Conservation (phyloP, 2,329 filamentous ascomycete genomes). For the Alternaria novae-zelandiae region DNA sequence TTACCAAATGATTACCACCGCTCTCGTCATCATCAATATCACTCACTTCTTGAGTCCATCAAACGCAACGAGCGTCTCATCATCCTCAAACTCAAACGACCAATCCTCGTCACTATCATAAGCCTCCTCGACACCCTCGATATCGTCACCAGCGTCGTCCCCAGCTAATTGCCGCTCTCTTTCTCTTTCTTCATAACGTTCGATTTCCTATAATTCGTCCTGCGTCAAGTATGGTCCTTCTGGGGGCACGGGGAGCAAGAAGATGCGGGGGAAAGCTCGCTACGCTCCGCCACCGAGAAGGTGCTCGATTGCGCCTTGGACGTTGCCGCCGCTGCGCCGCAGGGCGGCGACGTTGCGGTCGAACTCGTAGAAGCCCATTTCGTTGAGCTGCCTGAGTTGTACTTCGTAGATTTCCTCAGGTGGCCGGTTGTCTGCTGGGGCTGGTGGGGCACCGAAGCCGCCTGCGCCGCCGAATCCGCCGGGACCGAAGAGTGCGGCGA, state of each 20-base stretch:
- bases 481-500: slow-evolving; percentile 55
- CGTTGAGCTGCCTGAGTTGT: slow-evolving; percentile 90
- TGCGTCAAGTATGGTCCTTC: neutral
- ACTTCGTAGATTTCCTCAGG: slow-evolving; percentile 93
- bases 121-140: slow-evolving; percentile 9
- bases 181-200: slow-evolving; percentile 1
- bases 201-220: slow-evolving; percentile 2
- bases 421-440: slow-evolving; percentile 79
- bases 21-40: neutral
- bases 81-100: slow-evolving; percentile 7
- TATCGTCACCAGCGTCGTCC: slow-evolving; percentile 12
- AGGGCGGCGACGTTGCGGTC: slow-evolving; percentile 90
- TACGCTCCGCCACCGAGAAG: slow-evolving; percentile 53
- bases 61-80: slow-evolving; percentile 2
- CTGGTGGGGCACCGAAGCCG: slow-evolving; percentile 42
- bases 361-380: slow-evolving; percentile 99
- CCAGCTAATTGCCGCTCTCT: neutral
- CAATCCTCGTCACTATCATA: slow-evolving; percentile 13
- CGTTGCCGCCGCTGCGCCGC: slow-evolving; percentile 86
- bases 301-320: slow-evolving; percentile 88
- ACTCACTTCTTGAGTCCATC: neutral
- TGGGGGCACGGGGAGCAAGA: neutral
- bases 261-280: slow-evolving; percentile 12
- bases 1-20: slow-evolving; percentile 9
- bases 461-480: slow-evolving; percentile 49